Evolutionary conservation across 805 yeast genomes (phyloP).

Genomic region (Sugiyamaella marilandica): DNA sequence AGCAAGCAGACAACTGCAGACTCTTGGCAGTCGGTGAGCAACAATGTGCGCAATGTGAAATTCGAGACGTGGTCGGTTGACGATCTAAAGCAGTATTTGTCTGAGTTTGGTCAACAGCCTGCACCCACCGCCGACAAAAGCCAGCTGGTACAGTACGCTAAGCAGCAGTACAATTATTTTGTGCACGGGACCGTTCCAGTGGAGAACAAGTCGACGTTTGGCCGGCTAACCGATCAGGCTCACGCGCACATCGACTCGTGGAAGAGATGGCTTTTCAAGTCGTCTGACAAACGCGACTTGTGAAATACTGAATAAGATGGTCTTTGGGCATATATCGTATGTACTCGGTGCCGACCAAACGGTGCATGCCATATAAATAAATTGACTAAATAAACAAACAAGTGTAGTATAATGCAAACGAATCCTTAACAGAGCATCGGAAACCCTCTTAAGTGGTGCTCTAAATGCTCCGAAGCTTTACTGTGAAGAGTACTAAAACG

Average conservation of each 20-base stretch:
- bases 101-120: slow-evolving; percentile 37
- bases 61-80: slow-evolving; percentile 50
- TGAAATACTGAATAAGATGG: not conserved
- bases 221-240: not conserved
- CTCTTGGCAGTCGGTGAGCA: not conserved
- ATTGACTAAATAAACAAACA: not conserved
- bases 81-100: slow-evolving; percentile 53
- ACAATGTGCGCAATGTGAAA: slow-evolving; percentile 38
- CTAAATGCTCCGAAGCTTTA: no score
- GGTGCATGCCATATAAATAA: no score
- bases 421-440: not conserved
- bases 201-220: not conserved
- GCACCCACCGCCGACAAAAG: slow-evolving; percentile 11
- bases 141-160: slow-evolving; percentile 24
- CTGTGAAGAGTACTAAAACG: no score
- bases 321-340: no score
- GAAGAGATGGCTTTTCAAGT: not conserved
- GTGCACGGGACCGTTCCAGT: slow-evolving; percentile 7
- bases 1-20: not conserved
- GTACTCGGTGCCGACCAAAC: no score
- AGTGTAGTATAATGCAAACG: not conserved
- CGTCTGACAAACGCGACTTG: not conserved
- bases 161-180: slow-evolving; percentile 20
- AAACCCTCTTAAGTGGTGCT: no score
- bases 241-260: not conserved